Conservation (phyloP, 2,329 filamentous ascomycete genomes). For the Fusarium marasasianum region DNA sequence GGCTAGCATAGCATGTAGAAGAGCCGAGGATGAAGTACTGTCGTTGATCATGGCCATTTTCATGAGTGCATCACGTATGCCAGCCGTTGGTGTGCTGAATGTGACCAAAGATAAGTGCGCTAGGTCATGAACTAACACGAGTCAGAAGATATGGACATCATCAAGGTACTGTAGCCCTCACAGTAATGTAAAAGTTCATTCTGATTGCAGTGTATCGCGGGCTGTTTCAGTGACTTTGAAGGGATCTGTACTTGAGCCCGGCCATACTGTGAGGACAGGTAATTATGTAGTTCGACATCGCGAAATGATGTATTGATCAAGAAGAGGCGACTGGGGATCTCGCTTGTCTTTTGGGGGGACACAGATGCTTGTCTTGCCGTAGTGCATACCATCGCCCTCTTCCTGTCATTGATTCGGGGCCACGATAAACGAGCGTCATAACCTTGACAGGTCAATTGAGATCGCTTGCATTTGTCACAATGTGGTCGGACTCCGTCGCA, state of each 20-base stretch:
- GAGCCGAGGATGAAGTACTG: conserved; percentile 4
- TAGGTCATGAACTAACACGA: conserved; percentile 1
- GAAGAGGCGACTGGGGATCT: neutral
- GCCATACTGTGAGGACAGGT: neutral
- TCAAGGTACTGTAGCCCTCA: neutral
- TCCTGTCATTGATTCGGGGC: conserved; percentile 23
- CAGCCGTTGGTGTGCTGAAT: neutral
- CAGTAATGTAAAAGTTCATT: conserved; percentile 25
- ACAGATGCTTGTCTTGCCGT: neutral
- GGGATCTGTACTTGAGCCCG: neutral
- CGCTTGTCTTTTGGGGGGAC: neutral
- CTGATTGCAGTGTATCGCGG: neutral
- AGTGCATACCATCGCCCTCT: conserved; percentile 4
- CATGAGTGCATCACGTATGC: conserved; percentile 24
- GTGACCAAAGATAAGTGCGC: conserved; percentile 25
- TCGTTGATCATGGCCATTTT: conserved; percentile 3
- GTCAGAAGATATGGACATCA: neutral
- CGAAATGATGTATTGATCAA: conserved; percentile 30
- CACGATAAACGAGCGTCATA: conserved; percentile 33
- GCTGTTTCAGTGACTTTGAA: neutral
- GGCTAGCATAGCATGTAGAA: conserved; percentile 28
- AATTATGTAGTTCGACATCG: conserved; percentile 6
- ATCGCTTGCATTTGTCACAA: conserved; percentile 16
- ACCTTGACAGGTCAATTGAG: conserved; percentile 13
- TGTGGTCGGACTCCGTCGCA: conserved; percentile 25